Percentiles rank a stretch among this genome's conserved stretches.
Evolutionary conservation across 2,329 filamentous ascomycete species (phyloP).

Genomic region (Sporothrix brasiliensis): DNA sequence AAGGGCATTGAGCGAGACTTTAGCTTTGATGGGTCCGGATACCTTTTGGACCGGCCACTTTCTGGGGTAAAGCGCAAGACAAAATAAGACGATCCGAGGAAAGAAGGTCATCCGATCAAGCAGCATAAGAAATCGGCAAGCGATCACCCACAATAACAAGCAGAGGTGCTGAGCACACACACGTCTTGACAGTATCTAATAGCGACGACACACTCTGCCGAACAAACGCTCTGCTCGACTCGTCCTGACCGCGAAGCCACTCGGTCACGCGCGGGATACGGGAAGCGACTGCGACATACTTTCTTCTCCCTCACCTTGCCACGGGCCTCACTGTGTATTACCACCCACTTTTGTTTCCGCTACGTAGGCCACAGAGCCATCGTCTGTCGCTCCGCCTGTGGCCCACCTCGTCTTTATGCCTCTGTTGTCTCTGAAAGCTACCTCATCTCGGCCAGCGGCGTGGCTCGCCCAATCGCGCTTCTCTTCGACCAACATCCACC

Average conservation of each 20-base stretch:
- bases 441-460: conserved; percentile 27
- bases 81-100: background rate
- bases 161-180: background rate
- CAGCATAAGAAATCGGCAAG: conserved; percentile 4
- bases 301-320: background rate
- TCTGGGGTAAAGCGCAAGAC: background rate
- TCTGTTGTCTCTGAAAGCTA: conserved; percentile 12
- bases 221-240: background rate
- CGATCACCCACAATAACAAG: conserved; percentile 17
- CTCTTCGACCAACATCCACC: conserved; percentile 30
- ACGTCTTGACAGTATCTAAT: no score
- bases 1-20: background rate
- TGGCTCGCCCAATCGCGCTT: conserved; percentile 25
- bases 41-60: background rate
- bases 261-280: background rate
- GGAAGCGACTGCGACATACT: background rate
- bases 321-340: background rate
- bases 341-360: background rate
- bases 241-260: background rate
- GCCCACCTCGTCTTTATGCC: background rate
- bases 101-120: conserved; percentile 25
- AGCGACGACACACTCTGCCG: background rate
- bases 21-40: background rate
- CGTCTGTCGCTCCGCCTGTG: background rate
- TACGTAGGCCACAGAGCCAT: background rate